Percentiles rank a stretch among this genome's conserved stretches.
phyloP scores from a whole-genome alignment of 148 eudicot genomes.

The Selenicereus undatus region DNA sequence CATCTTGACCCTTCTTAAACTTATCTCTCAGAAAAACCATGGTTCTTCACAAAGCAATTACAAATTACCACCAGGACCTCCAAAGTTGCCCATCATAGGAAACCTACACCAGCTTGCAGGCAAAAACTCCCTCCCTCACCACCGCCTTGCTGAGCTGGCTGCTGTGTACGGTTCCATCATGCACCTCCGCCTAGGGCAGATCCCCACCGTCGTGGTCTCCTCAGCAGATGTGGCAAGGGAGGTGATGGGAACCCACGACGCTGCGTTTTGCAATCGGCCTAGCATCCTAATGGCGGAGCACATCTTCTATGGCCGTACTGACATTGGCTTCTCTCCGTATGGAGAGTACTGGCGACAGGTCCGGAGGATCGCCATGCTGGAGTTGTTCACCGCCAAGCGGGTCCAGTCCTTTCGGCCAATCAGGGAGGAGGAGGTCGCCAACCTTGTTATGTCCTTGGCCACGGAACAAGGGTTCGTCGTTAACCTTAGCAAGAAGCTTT shows the following conservation, averaged over 20 bases:
- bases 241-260: conserved; percentile 32
- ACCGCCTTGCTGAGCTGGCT: conserved; percentile 13
- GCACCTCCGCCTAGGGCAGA: conserved; percentile 22
- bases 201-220: conserved; percentile 19
- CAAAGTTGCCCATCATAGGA: conserved; percentile 24
- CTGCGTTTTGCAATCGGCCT: conserved; percentile 18
- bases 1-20: too few species aligned
- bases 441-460: neutral
- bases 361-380: conserved; percentile 23
- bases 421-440: conserved; percentile 22
- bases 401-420: conserved; percentile 4
- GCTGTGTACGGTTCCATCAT: conserved; percentile 24
- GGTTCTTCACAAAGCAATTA: neutral
- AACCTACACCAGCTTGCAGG: conserved; percentile 26
- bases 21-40: neutral
- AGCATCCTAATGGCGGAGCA: neutral
- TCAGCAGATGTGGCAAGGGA: conserved; percentile 22
- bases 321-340: conserved; percentile 16
- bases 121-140: conserved; percentile 23
- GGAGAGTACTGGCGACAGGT: conserved; percentile 23
- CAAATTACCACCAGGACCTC: conserved; percentile 19
- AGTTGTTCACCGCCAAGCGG: conserved; percentile 22
- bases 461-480: conserved; percentile 1
- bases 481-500: conserved; percentile 23
- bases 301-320: conserved; percentile 15